Conservation (phyloP, 306 rosid genomes). For the Acacia melanoxylon region DNA sequence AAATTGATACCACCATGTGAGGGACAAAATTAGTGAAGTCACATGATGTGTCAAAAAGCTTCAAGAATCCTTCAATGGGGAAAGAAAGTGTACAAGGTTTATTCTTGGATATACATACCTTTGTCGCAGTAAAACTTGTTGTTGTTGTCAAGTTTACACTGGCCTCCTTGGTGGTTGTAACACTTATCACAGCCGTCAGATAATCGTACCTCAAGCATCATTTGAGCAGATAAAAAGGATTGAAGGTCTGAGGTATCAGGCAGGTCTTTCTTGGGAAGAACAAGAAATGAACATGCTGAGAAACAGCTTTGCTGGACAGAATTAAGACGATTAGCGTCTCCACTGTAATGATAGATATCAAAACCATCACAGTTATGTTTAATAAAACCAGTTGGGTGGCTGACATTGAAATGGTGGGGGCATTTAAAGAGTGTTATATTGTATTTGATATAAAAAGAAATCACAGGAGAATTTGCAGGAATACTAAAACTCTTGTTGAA, state of each 20-base stretch:
- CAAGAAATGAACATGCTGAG: slow-evolving; percentile 32
- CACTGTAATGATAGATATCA: slow-evolving; percentile 15
- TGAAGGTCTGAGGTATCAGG: slow-evolving; percentile 8
- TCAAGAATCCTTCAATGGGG: not conserved
- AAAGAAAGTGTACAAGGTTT: not conserved
- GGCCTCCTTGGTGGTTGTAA: not conserved
- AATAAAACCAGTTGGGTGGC: not conserved
- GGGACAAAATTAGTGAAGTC: not conserved
- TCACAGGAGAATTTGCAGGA: slow-evolving; percentile 13
- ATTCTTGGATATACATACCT: not conserved
- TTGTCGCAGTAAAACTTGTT: not conserved
- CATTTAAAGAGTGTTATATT: slow-evolving; percentile 37
- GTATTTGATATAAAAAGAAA: not conserved
- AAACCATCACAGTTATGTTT: not conserved
- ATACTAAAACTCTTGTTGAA: not conserved
- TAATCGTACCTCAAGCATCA: not conserved
- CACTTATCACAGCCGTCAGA: not conserved
- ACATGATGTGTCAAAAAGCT: not conserved
- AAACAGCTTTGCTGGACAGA: not conserved
- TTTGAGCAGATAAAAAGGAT: slow-evolving; percentile 27
- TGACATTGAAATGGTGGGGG: not conserved
- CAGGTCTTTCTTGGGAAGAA: not conserved
- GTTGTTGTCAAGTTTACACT: not conserved
- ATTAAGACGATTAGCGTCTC: too few relatives aligned
- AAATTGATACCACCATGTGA: not conserved